These are phyloP conservation scores for Podila epicladia DNA, from an alignment of 192 early-diverging fungal genomes.

Conservation along the genomic window DNA sequence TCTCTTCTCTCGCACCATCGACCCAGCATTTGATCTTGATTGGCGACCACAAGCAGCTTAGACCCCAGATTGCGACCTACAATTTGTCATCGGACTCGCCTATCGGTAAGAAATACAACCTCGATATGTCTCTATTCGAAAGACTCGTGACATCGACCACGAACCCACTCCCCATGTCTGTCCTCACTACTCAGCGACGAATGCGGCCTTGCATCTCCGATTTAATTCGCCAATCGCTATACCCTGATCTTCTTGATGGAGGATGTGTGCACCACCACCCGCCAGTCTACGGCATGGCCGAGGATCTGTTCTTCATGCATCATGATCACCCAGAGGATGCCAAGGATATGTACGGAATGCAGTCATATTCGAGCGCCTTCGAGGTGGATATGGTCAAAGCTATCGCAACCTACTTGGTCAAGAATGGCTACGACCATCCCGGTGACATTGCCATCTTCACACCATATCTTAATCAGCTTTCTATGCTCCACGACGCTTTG, in stretches of 20 bases:
- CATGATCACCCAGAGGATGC: conserved; percentile 55
- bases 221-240: conserved; percentile 57
- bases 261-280: conserved; percentile 29
- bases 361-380: conserved; percentile 56
- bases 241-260: conserved; percentile 55
- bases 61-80: conserved; percentile 44
- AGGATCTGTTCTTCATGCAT: conserved; percentile 59
- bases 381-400: conserved; percentile 62
- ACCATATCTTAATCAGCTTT: conserved; percentile 62
- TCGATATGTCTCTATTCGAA: conserved; percentile 64
- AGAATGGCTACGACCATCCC: conserved; percentile 57
- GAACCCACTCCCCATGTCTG: conserved; percentile 50
- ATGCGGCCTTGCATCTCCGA: conserved; percentile 64
- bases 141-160: conserved; percentile 39
- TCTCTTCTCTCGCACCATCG: conserved; percentile 51
- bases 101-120: conserved; percentile 43
- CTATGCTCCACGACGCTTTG: conserved; percentile 50
- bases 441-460: conserved; percentile 65
- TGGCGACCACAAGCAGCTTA: conserved; percentile 55
- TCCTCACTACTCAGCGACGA: conserved; percentile 56
- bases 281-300: conserved; percentile 49
- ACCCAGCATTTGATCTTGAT: conserved; percentile 67
- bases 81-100: conserved; percentile 47
- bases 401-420: conserved; percentile 57
- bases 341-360: conserved; percentile 46